phyloP scores from a whole-genome alignment of 768 basidiomycete species.

The Xerocomus spinulosus region DNA sequence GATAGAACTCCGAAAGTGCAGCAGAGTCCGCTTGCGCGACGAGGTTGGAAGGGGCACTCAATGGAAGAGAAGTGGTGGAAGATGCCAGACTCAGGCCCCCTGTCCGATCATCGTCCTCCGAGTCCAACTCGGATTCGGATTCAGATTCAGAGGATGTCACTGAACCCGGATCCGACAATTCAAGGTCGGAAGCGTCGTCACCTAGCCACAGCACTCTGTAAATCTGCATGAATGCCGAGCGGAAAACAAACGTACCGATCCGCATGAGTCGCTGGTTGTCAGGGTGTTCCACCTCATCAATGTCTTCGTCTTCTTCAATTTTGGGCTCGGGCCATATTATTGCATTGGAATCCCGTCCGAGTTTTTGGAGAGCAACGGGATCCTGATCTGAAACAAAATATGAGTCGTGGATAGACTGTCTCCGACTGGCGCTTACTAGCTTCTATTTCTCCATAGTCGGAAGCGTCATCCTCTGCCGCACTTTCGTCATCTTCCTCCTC shows the following conservation, averaged over 20 bases:
- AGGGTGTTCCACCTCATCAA: constrained; percentile 56
- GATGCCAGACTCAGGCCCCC: constrained; percentile 35
- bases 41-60: constrained; percentile 36
- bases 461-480: constrained; percentile 39
- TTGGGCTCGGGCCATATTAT: constrained; percentile 74
- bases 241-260: constrained; percentile 46
- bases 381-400: constrained; percentile 42
- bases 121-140: constrained; percentile 36
- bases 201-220: constrained; percentile 31
- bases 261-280: constrained; percentile 74
- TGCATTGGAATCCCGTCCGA: constrained; percentile 74
- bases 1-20: constrained; percentile 64
- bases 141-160: constrained; percentile 50
- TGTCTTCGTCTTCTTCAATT: constrained; percentile 58
- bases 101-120: constrained; percentile 38
- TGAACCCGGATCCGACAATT: constrained; percentile 56
- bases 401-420: background rate
- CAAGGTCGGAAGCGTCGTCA: constrained; percentile 59
- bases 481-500: constrained; percentile 29
- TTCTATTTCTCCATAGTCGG: constrained; percentile 66
- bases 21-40: constrained; percentile 38
- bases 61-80: constrained; percentile 45
- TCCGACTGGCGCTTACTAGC: constrained; percentile 42
- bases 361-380: constrained; percentile 35
- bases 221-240: background rate